Conservation (phyloP, 2,329 filamentous ascomycete genomes). For the Fusarium dlaminii region DNA sequence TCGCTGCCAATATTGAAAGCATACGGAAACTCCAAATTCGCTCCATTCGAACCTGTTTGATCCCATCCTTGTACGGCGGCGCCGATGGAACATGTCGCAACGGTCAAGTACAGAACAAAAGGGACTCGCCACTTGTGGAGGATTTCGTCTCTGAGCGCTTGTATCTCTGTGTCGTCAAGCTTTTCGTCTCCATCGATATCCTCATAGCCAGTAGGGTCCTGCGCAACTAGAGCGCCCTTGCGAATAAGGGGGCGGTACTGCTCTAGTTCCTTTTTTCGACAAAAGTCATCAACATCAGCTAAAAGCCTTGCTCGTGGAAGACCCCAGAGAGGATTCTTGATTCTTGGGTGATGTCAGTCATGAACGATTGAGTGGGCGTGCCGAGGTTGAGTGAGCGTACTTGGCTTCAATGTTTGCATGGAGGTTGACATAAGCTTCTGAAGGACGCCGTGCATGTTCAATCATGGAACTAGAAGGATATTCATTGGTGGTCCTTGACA, state of each 20-base stretch:
- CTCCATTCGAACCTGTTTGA: conserved; percentile 71
- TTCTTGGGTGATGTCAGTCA: conserved; percentile 44
- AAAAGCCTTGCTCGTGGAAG: conserved; percentile 62
- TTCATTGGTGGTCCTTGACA: conserved; percentile 40
- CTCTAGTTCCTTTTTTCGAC: conserved; percentile 64
- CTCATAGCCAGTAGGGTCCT: conserved; percentile 72
- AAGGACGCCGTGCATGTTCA: conserved; percentile 49
- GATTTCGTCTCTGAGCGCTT: conserved; percentile 68
- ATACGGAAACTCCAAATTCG: conserved; percentile 68
- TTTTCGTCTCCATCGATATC: conserved; percentile 65
- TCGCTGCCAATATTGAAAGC: conserved; percentile 57
- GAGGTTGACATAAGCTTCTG: conserved; percentile 52
- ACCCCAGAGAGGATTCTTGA: conserved; percentile 61
- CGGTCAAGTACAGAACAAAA: conserved; percentile 70
- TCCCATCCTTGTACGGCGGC: conserved; percentile 78
- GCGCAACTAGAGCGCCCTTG: conserved; percentile 78
- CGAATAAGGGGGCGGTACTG: conserved; percentile 68
- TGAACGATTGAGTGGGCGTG: neutral
- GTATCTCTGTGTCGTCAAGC: conserved; percentile 68
- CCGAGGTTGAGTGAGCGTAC: conserved; percentile 43
- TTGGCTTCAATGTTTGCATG: conserved; percentile 58
- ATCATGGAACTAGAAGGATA: conserved; percentile 45
- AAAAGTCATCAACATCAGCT: conserved; percentile 68
- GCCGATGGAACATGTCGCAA: conserved; percentile 73
- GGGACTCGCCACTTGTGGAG: conserved; percentile 75